These are phyloP conservation scores for Dryadomyces quercus-mongolicae DNA, from an alignment of 2,329 filamentous ascomycete genomes.

Conservation along the genomic window DNA sequence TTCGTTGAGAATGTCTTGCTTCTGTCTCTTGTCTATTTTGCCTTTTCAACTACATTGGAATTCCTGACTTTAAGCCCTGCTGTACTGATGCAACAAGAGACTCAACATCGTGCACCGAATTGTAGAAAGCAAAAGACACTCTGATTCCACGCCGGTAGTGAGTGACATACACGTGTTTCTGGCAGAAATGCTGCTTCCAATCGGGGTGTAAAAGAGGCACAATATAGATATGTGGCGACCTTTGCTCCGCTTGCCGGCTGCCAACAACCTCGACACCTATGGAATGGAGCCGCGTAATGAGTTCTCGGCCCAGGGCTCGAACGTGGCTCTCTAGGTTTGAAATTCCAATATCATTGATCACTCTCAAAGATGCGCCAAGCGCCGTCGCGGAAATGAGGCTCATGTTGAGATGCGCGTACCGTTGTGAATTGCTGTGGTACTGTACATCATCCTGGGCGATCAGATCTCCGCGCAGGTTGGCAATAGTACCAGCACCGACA, in stretches of 20 bases:
- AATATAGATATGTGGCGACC: background rate
- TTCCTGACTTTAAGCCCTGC: background rate
- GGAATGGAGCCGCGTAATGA: background rate
- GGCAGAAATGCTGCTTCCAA: background rate
- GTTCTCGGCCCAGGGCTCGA: background rate
- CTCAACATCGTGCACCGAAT: background rate
- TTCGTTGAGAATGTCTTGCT: too few species aligned
- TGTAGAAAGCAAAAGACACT: slow-evolving; percentile 1
- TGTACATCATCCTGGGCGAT: background rate
- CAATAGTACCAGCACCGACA: background rate
- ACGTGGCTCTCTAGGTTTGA: background rate
- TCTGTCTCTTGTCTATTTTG: too few species aligned
- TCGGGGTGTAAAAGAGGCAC: background rate
- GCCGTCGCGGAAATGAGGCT: background rate
- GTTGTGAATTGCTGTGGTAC: background rate
- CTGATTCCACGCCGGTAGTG: background rate
- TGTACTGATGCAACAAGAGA: background rate
- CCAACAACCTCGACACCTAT: background rate
- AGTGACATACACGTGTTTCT: background rate
- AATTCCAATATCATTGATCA: background rate
- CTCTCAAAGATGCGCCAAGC: background rate
- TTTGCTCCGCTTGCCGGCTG: background rate
- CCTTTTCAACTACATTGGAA: background rate
- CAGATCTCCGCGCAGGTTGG: background rate
- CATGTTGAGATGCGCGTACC: background rate